phyloP scores from a whole-genome alignment of 768 basidiomycete genomes.

The Boletus speciosus region DNA sequence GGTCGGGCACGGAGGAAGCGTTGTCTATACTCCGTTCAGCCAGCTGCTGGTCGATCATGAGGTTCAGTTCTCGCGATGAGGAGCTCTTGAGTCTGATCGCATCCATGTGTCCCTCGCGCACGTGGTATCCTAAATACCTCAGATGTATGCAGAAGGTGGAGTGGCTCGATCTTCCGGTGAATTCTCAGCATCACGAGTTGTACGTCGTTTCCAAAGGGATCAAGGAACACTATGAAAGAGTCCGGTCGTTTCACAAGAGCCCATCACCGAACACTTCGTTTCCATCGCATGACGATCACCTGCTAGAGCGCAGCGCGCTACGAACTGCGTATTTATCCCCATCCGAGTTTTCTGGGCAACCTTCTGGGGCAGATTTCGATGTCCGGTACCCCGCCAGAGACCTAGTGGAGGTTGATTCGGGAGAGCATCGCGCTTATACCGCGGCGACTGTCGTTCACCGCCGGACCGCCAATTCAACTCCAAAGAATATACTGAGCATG shows the following conservation, averaged over 20 bases:
- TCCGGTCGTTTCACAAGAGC: conserved; percentile 10
- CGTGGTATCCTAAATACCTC: conserved; percentile 38
- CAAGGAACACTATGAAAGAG: conserved; percentile 22
- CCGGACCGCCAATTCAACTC: neutral
- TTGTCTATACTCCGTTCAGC: conserved; percentile 38
- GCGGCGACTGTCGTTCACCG: conserved; percentile 8
- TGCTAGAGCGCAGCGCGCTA: conserved; percentile 18
- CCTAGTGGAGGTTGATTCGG: neutral
- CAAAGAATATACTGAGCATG: conserved; percentile 2
- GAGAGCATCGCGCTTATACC: conserved; percentile 17
- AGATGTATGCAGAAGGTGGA: conserved; percentile 39
- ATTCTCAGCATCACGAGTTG: conserved; percentile 33
- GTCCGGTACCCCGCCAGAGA: conserved; percentile 14
- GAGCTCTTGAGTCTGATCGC: conserved; percentile 33
- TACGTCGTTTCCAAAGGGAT: conserved; percentile 26
- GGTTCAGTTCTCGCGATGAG: conserved; percentile 26
- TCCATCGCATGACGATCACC: neutral
- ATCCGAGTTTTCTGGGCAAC: conserved; percentile 2
- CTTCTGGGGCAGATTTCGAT: neutral
- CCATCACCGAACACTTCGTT: neutral
- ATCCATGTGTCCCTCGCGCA: conserved; percentile 32
- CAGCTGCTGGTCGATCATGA: conserved; percentile 39
- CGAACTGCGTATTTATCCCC: conserved; percentile 17
- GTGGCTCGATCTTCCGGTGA: conserved; percentile 24
- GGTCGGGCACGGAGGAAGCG: conserved; percentile 44